A percentile compares a stretch with the other conserved stretches of the same genome.
Evolutionary conservation across 2,329 filamentous ascomycete genomes (phyloP).

Genomic region (Trichoderma harzianum): DNA sequence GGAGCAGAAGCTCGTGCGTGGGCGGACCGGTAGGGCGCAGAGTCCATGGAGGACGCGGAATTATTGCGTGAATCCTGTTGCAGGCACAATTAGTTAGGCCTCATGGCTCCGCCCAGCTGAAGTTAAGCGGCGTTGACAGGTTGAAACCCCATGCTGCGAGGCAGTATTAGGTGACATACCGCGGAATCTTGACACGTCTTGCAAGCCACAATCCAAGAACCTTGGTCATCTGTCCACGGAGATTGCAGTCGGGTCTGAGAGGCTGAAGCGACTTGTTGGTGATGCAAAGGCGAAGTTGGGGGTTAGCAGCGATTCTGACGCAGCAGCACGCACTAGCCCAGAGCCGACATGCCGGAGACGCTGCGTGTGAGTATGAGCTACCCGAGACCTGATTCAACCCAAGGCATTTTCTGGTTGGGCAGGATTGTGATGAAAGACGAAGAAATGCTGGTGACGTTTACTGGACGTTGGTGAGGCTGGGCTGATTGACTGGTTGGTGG

Average conservation of each 20-base stretch:
- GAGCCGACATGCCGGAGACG: not conserved
- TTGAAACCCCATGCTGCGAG: not conserved
- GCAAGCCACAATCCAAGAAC: not conserved
- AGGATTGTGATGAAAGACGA: not conserved
- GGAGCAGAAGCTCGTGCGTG: not conserved
- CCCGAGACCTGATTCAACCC: not conserved
- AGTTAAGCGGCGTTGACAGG: not conserved
- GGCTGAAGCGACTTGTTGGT: not conserved
- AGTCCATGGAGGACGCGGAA: not conserved
- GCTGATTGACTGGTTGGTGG: not conserved
- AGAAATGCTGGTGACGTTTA: not conserved
- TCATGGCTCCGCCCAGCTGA: slow-evolving; percentile 10
- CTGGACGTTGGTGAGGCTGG: not conserved
- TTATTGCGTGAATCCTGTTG: not conserved
- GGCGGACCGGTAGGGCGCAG: slow-evolving; percentile 14
- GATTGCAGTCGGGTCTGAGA: slow-evolving; percentile 2
- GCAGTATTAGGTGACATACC: not conserved
- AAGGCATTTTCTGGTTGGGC: not conserved
- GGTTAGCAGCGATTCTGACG: not conserved
- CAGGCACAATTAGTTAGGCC: not conserved
- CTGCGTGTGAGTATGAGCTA: not conserved
- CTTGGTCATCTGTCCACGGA: slow-evolving; percentile 4
- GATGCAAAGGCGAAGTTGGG: not conserved
- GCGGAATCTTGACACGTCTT: not conserved
- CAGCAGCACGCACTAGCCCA: not conserved